A percentile compares a stretch with the other conserved stretches of the same genome.
These are phyloP conservation scores for Salvia splendens DNA, from an alignment of 257 asterid genomes.

Conservation along the genomic window DNA sequence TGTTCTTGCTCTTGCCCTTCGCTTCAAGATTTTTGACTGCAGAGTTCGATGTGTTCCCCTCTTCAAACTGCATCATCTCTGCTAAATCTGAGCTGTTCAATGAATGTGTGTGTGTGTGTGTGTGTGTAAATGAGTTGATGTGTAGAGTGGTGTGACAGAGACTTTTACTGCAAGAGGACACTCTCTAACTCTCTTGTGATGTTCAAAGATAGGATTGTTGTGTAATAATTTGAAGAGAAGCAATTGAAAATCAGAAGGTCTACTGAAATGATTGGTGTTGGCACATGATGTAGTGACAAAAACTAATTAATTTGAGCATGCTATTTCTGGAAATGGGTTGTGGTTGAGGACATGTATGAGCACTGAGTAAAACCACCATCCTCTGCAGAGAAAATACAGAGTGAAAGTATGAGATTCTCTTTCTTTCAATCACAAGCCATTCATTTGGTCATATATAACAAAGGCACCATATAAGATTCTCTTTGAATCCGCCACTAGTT, in stretches of 20 bases:
- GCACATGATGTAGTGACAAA: constrained; percentile 37
- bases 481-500: no score
- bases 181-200: constrained; percentile 36
- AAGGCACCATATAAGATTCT: no score
- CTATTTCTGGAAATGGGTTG: constrained; percentile 24
- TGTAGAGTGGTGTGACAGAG: constrained; percentile 28
- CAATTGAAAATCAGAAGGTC: constrained; percentile 9
- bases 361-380: constrained; percentile 31
- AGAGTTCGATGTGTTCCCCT: constrained; percentile 11
- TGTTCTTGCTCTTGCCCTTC: constrained; percentile 45
- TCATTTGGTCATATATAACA: no score
- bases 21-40: constrained; percentile 38
- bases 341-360: constrained; percentile 21
- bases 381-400: constrained; percentile 26
- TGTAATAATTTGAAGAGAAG: constrained; percentile 26
- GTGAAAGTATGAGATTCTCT: background rate
- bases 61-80: constrained; percentile 58
- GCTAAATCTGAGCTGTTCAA: constrained; percentile 53
- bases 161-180: constrained; percentile 45
- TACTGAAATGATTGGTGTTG: constrained; percentile 36
- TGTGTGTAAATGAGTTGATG: constrained; percentile 31
- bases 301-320: constrained; percentile 30
- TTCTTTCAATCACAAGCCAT: background rate
- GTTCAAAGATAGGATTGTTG: constrained; percentile 23
- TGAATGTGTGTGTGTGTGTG: background rate